A percentile compares a stretch with the other conserved stretches of the same genome.
Evolutionary conservation across 306 rosid species (phyloP).

Genomic region (Quercus engelmannii): DNA sequence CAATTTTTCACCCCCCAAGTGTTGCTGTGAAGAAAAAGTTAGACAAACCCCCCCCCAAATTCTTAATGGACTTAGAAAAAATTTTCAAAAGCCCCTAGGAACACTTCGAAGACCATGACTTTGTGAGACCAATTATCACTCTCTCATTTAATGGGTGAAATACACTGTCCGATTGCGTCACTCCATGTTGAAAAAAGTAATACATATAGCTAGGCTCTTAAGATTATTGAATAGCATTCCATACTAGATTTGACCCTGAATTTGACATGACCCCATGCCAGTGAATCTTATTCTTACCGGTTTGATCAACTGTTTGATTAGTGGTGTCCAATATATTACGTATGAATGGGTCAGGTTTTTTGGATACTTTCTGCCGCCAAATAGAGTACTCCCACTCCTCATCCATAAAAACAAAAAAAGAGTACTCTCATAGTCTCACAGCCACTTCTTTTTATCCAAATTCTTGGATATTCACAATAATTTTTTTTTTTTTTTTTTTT

Average conservation of each 20-base stretch:
- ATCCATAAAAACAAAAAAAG: too few species aligned
- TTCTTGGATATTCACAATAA: not conserved
- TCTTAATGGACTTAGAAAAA: not conserved
- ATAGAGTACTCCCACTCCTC: not conserved
- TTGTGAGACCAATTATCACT: not conserved
- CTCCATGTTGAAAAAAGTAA: not conserved
- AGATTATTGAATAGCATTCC: not conserved
- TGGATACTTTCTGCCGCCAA: conserved; percentile 39
- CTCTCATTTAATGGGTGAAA: not conserved
- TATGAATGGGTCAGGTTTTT: conserved; percentile 26
- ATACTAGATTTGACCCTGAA: conserved; percentile 43
- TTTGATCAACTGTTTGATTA: conserved; percentile 14
- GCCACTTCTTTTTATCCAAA: not conserved
- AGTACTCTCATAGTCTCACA: too few species aligned
- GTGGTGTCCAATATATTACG: conserved; percentile 20
- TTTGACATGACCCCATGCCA: conserved; percentile 25
- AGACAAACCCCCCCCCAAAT: not conserved
- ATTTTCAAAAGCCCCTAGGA: not conserved
- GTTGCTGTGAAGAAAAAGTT: not conserved
- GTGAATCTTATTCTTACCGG: conserved; percentile 49
- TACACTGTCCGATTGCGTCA: not conserved
- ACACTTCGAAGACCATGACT: not conserved
- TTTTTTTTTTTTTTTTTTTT: not conserved
- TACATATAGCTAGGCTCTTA: not conserved
- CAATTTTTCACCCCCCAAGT: not conserved